phyloP scores from a whole-genome alignment of 169 alveolate species.

The Perkinsus chesapeaki region DNA sequence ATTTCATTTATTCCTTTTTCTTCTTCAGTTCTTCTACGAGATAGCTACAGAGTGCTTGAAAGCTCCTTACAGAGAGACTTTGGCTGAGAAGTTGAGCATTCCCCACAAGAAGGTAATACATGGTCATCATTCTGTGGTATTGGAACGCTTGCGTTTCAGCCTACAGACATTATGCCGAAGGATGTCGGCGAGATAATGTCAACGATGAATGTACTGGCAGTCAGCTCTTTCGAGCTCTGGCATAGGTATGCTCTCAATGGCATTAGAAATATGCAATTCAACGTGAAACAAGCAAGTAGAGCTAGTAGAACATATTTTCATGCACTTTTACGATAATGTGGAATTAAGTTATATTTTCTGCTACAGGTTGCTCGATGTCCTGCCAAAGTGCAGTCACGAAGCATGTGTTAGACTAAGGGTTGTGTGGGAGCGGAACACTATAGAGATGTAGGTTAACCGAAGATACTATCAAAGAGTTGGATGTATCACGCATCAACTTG shows the following conservation, averaged over 20 bases:
- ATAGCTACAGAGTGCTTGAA: background rate
- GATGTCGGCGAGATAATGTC: background rate
- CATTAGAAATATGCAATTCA: too few species aligned
- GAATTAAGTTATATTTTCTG: too few species aligned
- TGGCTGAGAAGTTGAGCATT: background rate
- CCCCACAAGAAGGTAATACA: background rate
- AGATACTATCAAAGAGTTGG: too few species aligned
- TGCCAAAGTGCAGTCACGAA: background rate
- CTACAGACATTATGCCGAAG: background rate
- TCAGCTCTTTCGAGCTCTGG: background rate
- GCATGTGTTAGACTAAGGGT: background rate
- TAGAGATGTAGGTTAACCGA: background rate
- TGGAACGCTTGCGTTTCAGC: background rate
- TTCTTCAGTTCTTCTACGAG: background rate
- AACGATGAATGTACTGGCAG: background rate
- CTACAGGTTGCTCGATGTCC: background rate
- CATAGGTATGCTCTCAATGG: too few species aligned
- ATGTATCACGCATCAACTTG: background rate
- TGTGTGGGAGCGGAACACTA: background rate
- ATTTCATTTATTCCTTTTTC: background rate
- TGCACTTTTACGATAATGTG: too few species aligned
- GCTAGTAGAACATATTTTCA: too few species aligned
- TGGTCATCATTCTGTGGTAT: background rate
- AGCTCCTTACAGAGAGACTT: background rate
- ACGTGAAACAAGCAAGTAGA: too few species aligned